Evolutionary conservation across 1,284 basidiomycete species (phyloP), one percentile per base, ranked within the genome.

Genomic region (Leccinum pseudoinsigne): DNA sequence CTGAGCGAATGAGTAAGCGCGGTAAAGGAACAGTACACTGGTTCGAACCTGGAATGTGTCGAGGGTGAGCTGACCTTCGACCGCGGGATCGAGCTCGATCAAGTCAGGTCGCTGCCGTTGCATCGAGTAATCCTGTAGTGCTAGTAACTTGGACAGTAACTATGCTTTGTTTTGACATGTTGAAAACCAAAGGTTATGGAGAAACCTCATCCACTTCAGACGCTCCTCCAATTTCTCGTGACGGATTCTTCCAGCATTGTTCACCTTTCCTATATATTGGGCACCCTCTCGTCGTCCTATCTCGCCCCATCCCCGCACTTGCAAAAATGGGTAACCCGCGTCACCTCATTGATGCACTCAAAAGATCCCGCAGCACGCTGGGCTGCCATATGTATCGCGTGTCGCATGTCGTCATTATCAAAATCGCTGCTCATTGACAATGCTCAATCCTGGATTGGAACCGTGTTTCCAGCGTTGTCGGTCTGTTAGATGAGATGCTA

Each of bases 361-460:
- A 92, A 88, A 74, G 85, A 90, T 66, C 72, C 86, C 11, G 86
- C 84, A 55, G 85, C 83, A 63, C 84, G 88, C 64, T 93, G 91
- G 91, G 85, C 87, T 23, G 92, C 89, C 14, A 78, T 93, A 34
- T 89, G 84, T 68, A 75, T 93, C 50, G 91, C 92, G 2, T 77
- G 86, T 67, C 84, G 84, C 68, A 88, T 87, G 7, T 82, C 87
- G 2, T 68, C 79, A 36, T 73, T 84, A 31, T 90, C 88, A 5
- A 84, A 79, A 69, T 71, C 73, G 18, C 67, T 87, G 5, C 84
- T 93, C 80, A 74, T 90, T 60, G 89, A 92, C 63, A 84, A 78
- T 68, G 88, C 90, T 3, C 86, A 88, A 68, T 80, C 81, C 58
- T 93, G 92, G 92, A 73, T 92, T 50, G 81, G 80, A 58, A 78